These are phyloP conservation scores for Fusarium annulatum DNA, from an alignment of 2,329 filamentous ascomycete species.

Conservation along the genomic window DNA sequence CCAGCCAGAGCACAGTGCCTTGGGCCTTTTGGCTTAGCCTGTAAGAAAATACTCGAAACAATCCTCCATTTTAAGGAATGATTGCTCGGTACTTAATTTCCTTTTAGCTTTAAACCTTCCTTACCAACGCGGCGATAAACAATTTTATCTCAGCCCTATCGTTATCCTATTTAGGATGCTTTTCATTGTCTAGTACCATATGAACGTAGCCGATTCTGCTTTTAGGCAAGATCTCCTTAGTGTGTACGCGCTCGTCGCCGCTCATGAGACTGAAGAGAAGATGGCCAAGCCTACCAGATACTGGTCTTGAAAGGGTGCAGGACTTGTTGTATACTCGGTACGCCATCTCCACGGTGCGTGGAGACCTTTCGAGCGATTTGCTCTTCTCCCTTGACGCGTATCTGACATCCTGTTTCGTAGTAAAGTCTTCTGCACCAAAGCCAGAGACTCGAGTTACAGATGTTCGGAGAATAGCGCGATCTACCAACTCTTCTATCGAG, in stretches of 20 bases:
- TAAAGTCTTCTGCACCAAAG: constrained; percentile 38
- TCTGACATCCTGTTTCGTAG: not conserved
- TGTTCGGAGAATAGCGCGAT: constrained; percentile 26
- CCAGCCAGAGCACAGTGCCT: not conserved
- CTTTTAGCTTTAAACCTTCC: not conserved
- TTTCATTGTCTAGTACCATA: fast-evolving
- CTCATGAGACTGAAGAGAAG: constrained; percentile 1
- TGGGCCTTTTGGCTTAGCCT: no score
- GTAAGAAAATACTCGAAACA: not conserved
- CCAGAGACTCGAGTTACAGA: constrained; percentile 20
- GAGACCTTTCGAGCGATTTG: not conserved
- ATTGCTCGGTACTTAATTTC: not conserved
- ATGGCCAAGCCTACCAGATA: not conserved
- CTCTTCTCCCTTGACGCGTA: constrained; percentile 23
- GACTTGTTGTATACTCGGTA: not conserved
- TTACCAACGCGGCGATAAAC: fast-evolving
- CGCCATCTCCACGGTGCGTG: not conserved
- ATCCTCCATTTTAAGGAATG: not conserved
- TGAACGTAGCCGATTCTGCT: not conserved
- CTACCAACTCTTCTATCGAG: not conserved
- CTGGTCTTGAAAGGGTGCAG: not conserved
- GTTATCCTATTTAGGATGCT: not conserved
- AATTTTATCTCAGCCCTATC: not conserved
- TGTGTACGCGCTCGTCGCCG: not conserved
- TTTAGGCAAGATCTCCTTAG: not conserved